Conservation (phyloP, 2,329 filamentous ascomycete genomes). For the Colletotrichum plurivorum region DNA sequence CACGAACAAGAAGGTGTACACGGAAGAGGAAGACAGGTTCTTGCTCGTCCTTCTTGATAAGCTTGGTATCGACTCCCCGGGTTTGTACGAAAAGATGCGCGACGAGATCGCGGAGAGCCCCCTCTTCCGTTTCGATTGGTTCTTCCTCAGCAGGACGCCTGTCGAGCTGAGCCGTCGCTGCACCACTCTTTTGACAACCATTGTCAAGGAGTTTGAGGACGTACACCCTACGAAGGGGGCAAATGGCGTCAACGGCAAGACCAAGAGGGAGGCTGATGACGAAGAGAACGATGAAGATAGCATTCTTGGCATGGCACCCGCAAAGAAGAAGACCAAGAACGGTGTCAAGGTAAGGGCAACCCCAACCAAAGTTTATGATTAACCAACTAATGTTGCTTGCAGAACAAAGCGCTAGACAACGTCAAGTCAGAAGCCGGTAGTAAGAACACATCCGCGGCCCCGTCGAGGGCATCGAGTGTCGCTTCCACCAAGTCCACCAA, state of each 20-base stretch:
- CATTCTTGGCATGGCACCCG: slow-evolving; percentile 83
- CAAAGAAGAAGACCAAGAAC: slow-evolving; percentile 95
- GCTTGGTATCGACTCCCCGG: slow-evolving; percentile 91
- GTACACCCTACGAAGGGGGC: slow-evolving; percentile 63
- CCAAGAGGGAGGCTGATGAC: slow-evolving; percentile 83
- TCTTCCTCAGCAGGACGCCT: slow-evolving; percentile 95
- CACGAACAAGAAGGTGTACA: slow-evolving; percentile 99
- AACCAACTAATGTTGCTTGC: slow-evolving; percentile 38
- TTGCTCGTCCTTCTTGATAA: slow-evolving; percentile 93
- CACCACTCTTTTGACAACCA: slow-evolving; percentile 93
- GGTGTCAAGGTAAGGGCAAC: slow-evolving; percentile 80
- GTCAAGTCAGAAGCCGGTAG: slow-evolving; percentile 80
- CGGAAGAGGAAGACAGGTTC: slow-evolving; percentile 97
- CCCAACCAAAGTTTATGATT: slow-evolving; percentile 30
- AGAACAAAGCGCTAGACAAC: slow-evolving; percentile 95
- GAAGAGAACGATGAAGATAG: slow-evolving; percentile 89
- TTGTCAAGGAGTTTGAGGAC: slow-evolving; percentile 94
- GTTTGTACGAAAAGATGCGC: slow-evolving; percentile 93
- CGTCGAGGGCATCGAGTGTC: slow-evolving; percentile 90
- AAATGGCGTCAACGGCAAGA: slow-evolving; percentile 76
- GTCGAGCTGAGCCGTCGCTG: slow-evolving; percentile 93
- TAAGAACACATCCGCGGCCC: slow-evolving; percentile 82
- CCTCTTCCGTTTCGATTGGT: slow-evolving; percentile 99
- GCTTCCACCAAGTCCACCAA: slow-evolving; percentile 76
- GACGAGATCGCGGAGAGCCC: slow-evolving; percentile 96